Base-by-base conservation (phyloP, 225 moss, liverwort and hornwort species). In the Pseudoscleropodium purum region DNA sequence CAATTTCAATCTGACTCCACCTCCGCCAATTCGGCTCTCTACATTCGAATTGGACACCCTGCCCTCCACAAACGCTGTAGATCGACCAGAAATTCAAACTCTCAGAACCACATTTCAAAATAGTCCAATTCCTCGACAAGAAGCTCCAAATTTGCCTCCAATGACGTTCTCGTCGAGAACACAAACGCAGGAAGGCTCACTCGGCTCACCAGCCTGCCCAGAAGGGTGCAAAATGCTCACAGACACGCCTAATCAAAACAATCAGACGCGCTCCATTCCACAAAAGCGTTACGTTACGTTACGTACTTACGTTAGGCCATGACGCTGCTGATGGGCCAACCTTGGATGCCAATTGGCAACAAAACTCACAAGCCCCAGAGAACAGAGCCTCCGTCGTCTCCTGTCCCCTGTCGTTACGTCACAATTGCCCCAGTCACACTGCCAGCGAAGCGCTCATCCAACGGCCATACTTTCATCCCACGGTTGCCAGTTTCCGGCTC, bases 271-370 rank as follows among this genome's bases (percentile, higher is more conserved):
- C 89, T 36, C 85, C 85, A 88, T 78, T 86, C 76, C 70, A 60
- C n/a, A 26, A 13, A 15, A 62, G 59, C 18, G 68, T 78, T 59
- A 57, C 67, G 75, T 67, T 47, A 45, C 45, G 83, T 66, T 43
- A 41, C 68, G 69, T 47, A 47, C 47, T 81, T 61, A 37, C 30
- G 87, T 79, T 65, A 87, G 59, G 87, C 78, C 67, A 63, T 66
- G 43, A 78, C 84, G 59, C 27, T 87, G 70, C 17, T 20, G 62
- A 82, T 86, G 72, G 87, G 52, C 10, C 13, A 60, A 83, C 49
- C 17, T 37, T 29, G 72, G 34, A 83, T 91, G 93, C 83, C 93
- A 88, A 88, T 93, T 93, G 90, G 88, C 93, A 88, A 30, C 59
- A 54, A 15, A 56, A 56, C 43, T 76, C 75, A 20, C 51, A 87